These are phyloP conservation scores for Chalaropsis thielavioides DNA, from an alignment of 2,329 filamentous ascomycete species.

Conservation along the genomic window DNA sequence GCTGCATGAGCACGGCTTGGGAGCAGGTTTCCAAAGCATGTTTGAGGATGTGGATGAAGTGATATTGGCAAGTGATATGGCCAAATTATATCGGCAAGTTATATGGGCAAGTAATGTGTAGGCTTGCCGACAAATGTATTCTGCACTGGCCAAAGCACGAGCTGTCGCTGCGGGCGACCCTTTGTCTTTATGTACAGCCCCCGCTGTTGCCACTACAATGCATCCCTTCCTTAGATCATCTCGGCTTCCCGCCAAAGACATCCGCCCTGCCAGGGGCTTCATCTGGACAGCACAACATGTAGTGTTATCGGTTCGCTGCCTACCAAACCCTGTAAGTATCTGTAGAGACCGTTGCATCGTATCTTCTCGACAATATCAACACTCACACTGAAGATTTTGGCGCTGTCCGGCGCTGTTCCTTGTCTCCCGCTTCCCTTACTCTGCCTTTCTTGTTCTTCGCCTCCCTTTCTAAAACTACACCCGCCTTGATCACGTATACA, in stretches of 20 bases:
- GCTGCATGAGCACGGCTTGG: slow-evolving; percentile 6
- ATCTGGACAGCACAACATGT: background rate
- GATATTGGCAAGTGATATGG: background rate
- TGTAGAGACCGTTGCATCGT: background rate
- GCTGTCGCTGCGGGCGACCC: no score
- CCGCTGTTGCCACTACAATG: no score
- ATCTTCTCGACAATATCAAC: background rate
- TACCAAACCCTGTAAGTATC: background rate
- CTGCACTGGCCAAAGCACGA: no score
- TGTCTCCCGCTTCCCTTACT: background rate
- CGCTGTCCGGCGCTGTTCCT: background rate
- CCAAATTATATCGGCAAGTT: no score
- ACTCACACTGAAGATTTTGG: background rate
- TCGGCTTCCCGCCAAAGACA: background rate
- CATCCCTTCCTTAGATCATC: background rate
- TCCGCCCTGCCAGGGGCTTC: background rate
- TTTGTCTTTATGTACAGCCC: no score
- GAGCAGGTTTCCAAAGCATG: slow-evolving; percentile 8
- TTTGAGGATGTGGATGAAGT: background rate
- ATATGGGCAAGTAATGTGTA: background rate
- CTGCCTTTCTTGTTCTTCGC: background rate
- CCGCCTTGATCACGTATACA: background rate
- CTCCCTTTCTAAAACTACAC: background rate
- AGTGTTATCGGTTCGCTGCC: background rate
- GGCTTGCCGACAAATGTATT: background rate